Evolutionary conservation across 2,329 filamentous ascomycete genomes (phyloP).

Genomic region (Sporothrix brunneoviolacea): DNA sequence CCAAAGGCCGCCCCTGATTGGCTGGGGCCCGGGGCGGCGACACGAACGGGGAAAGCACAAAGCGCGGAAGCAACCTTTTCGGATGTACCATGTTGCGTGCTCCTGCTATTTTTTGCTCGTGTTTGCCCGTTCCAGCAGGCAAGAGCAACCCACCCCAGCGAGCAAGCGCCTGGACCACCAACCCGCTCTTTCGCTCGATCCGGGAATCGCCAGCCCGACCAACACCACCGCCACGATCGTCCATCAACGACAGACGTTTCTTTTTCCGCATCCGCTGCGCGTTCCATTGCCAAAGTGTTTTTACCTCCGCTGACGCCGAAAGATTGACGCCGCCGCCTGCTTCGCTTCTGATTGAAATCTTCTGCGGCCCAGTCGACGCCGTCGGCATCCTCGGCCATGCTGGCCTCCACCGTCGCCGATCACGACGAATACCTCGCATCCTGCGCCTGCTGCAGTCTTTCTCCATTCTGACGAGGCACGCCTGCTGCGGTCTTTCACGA

Average conservation of each 20-base stretch:
- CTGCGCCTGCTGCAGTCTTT: neutral
- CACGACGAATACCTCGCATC: neutral
- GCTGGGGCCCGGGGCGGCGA: neutral
- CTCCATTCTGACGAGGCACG: no score
- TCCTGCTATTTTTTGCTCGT: no score
- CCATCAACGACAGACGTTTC: neutral
- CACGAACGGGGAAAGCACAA: conserved; percentile 1
- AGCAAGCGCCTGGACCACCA: neutral
- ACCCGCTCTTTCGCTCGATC: conserved; percentile 1
- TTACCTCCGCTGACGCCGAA: no score
- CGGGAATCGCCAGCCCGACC: conserved; percentile 8
- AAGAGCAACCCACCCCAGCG: neutral
- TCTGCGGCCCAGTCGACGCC: neutral
- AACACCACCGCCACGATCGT: neutral
- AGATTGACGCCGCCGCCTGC: no score
- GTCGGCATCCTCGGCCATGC: neutral
- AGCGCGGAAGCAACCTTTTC: conserved; percentile 3
- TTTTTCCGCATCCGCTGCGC: no score
- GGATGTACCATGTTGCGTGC: neutral
- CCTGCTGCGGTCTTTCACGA: no score
- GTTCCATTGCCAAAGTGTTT: no score
- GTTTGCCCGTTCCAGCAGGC: neutral
- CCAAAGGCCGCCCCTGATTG: conserved; percentile 2
- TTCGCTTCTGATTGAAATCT: no score
- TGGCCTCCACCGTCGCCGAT: neutral